phyloP scores from a whole-genome alignment of 2,329 filamentous ascomycete species.

The Capronia coronata region DNA sequence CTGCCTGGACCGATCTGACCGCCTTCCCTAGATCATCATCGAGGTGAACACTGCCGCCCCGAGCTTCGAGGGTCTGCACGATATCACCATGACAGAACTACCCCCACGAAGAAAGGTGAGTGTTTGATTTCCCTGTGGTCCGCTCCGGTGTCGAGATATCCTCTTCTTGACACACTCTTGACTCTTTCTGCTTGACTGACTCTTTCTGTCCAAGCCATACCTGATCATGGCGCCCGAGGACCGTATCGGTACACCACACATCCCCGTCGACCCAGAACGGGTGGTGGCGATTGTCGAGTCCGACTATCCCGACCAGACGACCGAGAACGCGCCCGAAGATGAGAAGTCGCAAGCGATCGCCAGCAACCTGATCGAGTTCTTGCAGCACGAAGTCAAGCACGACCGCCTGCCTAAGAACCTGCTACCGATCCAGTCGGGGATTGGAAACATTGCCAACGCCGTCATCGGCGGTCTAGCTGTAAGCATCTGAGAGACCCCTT shows the following conservation, averaged over 20 bases:
- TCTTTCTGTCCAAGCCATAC: conserved; percentile 35
- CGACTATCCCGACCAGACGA: conserved; percentile 71
- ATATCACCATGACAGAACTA: conserved; percentile 82
- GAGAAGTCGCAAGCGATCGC: conserved; percentile 67
- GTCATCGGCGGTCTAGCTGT: conserved; percentile 72
- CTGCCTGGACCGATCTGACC: neutral
- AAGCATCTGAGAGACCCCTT: neutral
- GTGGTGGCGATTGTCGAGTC: conserved; percentile 79
- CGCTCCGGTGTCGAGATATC: too few species aligned
- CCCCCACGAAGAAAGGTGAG: conserved; percentile 66
- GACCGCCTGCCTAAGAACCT: conserved; percentile 71
- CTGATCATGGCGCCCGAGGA: conserved; percentile 80
- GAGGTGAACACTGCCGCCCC: conserved; percentile 85
- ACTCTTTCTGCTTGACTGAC: too few species aligned
- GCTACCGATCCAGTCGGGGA: conserved; percentile 76
- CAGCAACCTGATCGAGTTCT: conserved; percentile 70
- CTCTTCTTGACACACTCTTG: too few species aligned
- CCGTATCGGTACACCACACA: conserved; percentile 73
- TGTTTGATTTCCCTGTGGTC: neutral
- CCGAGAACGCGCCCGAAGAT: conserved; percentile 70
- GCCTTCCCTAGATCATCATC: conserved; percentile 59
- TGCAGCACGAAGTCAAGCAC: conserved; percentile 75
- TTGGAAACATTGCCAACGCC: conserved; percentile 89
- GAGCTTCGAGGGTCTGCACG: conserved; percentile 80
- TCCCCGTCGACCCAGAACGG: conserved; percentile 77